Percentiles rank a stretch among this genome's conserved stretches.
Conservation (phyloP, 352 stramenopile species). For the Phytophthora litchii region DNA sequence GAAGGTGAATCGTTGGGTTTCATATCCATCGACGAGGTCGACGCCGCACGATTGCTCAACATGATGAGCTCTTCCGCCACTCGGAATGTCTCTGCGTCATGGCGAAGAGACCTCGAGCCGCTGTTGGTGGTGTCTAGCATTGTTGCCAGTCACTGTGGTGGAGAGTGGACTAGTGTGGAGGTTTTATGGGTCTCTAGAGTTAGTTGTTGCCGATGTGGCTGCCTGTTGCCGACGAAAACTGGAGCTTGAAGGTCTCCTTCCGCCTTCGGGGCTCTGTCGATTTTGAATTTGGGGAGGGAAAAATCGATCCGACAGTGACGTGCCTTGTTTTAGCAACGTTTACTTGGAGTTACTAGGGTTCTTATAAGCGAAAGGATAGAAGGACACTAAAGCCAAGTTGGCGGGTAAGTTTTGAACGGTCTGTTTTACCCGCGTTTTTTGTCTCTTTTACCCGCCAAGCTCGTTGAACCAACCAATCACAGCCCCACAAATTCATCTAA, state of each 20-base stretch:
- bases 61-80: slow-evolving; percentile 82
- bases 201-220: not conserved
- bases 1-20: slow-evolving; percentile 35
- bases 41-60: slow-evolving; percentile 46
- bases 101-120: slow-evolving; percentile 21
- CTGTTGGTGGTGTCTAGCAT: slow-evolving; percentile 41
- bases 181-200: slow-evolving; percentile 2
- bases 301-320: slow-evolving; percentile 4
- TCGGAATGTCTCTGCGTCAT: slow-evolving; percentile 77
- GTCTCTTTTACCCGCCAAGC: too few species aligned
- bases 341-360: not conserved
- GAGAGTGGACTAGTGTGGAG: not conserved
- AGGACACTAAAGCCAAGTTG: slow-evolving; percentile 7
- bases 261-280: slow-evolving; percentile 38
- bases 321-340: slow-evolving; percentile 16
- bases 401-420: slow-evolving; percentile 2
- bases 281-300: slow-evolving; percentile 41
- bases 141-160: not conserved
- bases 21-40: slow-evolving; percentile 9
- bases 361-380: not conserved
- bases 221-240: slow-evolving; percentile 1
- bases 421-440: slow-evolving; percentile 33
- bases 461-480: slow-evolving; percentile 12
- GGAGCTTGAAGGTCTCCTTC: slow-evolving; percentile 52
- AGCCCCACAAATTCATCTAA: too few species aligned